These are phyloP conservation scores for Aspergillus persii DNA, from an alignment of 2,329 filamentous ascomycete species.

Conservation along the genomic window DNA sequence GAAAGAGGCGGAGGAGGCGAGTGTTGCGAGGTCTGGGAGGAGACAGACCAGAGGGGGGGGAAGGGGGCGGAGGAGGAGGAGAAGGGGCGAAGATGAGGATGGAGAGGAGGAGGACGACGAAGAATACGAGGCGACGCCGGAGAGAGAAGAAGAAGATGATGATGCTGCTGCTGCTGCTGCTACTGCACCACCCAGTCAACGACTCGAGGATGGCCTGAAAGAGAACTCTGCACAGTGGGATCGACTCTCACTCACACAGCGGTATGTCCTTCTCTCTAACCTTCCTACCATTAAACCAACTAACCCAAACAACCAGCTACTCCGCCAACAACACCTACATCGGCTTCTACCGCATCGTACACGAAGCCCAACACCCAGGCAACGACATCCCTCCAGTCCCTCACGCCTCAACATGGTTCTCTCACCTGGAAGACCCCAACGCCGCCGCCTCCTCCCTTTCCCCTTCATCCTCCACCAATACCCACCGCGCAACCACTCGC, in stretches of 20 bases:
- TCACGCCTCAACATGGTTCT: conserved; percentile 62
- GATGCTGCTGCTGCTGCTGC: not conserved
- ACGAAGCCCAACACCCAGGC: conserved; percentile 58
- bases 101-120: conserved; percentile 34
- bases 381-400: conserved; percentile 54
- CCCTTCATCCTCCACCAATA: conserved; percentile 10
- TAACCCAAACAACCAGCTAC: conserved; percentile 42
- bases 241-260: conserved; percentile 38
- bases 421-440: conserved; percentile 43
- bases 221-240: conserved; percentile 37
- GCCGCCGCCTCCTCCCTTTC: not conserved
- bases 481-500: conserved; percentile 14
- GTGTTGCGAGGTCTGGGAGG: conserved; percentile 18
- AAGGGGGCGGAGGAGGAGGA: conserved; percentile 19
- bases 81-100: conserved; percentile 17
- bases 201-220: conserved; percentile 35
- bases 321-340: conserved; percentile 59
- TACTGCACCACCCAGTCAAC: conserved; percentile 31
- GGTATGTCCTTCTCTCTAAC: conserved; percentile 30
- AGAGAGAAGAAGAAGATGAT: conserved; percentile 30
- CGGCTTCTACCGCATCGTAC: conserved; percentile 60
- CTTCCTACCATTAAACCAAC: conserved; percentile 25
- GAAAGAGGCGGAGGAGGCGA: conserved; percentile 34
- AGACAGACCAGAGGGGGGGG: conserved; percentile 27
- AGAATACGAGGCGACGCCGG: conserved; percentile 40